Percentiles rank a stretch among this genome's conserved stretches.
These are phyloP conservation scores for Blastobotrys chiropterorum DNA, from an alignment of 805 yeast genomes.

Conservation along the genomic window DNA sequence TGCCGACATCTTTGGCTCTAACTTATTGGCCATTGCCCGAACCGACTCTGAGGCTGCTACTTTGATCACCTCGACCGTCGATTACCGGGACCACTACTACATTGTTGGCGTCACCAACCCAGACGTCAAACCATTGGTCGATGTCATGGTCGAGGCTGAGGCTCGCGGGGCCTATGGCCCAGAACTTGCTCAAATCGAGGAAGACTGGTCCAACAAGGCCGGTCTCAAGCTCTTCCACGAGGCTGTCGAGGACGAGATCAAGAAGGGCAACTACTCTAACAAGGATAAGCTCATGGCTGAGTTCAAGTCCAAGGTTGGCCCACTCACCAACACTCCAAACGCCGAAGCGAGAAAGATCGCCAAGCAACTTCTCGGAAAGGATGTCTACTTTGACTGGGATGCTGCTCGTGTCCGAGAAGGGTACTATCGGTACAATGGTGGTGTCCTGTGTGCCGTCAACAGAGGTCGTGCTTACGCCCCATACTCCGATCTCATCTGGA, in stretches of 20 bases:
- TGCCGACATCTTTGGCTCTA: slow-evolving; percentile 88
- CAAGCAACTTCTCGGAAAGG: slow-evolving; percentile 68
- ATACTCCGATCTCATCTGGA: slow-evolving; percentile 93
- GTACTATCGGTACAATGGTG: slow-evolving; percentile 92
- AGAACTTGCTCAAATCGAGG: slow-evolving; percentile 65
- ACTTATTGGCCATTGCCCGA: slow-evolving; percentile 84
- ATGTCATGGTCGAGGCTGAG: slow-evolving; percentile 80
- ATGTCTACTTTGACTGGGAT: slow-evolving; percentile 90
- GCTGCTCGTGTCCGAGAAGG: slow-evolving; percentile 94
- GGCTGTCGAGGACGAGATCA: slow-evolving; percentile 81
- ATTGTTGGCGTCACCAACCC: slow-evolving; percentile 89
- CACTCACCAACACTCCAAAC: slow-evolving; percentile 69
- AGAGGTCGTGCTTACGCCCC: slow-evolving; percentile 95
- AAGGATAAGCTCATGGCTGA: slow-evolving; percentile 55
- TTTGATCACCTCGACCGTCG: slow-evolving; percentile 86
- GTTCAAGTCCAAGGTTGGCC: slow-evolving; percentile 65
- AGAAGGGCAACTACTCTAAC: slow-evolving; percentile 50
- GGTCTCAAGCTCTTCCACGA: slow-evolving; percentile 84
- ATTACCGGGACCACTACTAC: slow-evolving; percentile 89
- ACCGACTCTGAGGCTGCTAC: slow-evolving; percentile 98
- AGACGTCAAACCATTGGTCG: slow-evolving; percentile 62
- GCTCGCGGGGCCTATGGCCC: slow-evolving; percentile 63
- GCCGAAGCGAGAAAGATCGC: slow-evolving; percentile 76
- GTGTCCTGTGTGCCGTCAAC: slow-evolving; percentile 95
- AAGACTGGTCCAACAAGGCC: slow-evolving; percentile 75